Evolutionary conservation across 805 yeast species (phyloP).

Genomic region (Lachancea sp.): DNA sequence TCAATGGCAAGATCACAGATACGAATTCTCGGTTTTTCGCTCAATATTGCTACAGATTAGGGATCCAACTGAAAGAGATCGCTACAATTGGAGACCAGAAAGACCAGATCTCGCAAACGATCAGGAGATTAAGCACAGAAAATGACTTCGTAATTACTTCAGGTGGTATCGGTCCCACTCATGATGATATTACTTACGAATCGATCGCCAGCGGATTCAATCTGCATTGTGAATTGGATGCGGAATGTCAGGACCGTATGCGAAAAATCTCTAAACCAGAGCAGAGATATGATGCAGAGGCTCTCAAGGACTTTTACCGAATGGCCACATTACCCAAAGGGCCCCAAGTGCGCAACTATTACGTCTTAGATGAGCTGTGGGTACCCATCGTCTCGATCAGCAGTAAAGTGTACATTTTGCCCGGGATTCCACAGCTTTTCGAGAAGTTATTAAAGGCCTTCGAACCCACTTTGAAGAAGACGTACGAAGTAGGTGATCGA

Average conservation of each 20-base stretch:
- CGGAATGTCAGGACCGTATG: conserved; percentile 58
- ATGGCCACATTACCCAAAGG: conserved; percentile 76
- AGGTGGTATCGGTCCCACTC: conserved; percentile 77
- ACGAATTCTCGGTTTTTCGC: conserved; percentile 73
- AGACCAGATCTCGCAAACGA: conserved; percentile 51
- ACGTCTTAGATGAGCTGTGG: conserved; percentile 56
- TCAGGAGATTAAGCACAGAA: conserved; percentile 39
- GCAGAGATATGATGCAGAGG: conserved; percentile 35
- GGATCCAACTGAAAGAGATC: conserved; percentile 60
- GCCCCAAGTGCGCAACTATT: conserved; percentile 40
- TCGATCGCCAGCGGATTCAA: conserved; percentile 61
- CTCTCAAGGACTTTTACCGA: conserved; percentile 54
- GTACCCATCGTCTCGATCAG: conserved; percentile 76
- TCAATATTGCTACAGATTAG: conserved; percentile 57
- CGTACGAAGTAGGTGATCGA: conserved; percentile 35
- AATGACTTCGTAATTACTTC: conserved; percentile 65
- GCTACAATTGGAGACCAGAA: conserved; percentile 74
- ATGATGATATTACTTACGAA: conserved; percentile 82
- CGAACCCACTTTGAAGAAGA: conserved; percentile 33
- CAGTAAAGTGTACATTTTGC: conserved; percentile 60
- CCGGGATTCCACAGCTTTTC: conserved; percentile 80
- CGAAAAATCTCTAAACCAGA: conserved; percentile 37
- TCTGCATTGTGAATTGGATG: conserved; percentile 46
- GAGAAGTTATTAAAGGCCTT: conserved; percentile 44
- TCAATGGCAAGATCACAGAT: conserved; percentile 78